Base-by-base conservation (phyloP, 352 stramenopile species). In the Globisporangium solare region DNA sequence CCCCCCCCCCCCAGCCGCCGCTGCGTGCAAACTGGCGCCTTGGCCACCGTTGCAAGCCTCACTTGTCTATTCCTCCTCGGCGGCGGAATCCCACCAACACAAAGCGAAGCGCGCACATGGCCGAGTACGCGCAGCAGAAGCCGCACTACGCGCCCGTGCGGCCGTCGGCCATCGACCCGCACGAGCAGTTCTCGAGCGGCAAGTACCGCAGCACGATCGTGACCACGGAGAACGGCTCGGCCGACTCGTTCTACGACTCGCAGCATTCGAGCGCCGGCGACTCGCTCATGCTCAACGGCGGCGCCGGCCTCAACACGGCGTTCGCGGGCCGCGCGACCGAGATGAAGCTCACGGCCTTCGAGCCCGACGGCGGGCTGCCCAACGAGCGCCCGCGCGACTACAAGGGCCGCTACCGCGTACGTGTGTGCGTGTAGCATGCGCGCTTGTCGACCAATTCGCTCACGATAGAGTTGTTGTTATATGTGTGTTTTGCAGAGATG, bases 341-440 rank as follows among this genome's bases (percentile, higher is more conserved):
- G 63, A 86, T 86, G 70, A 79, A 77, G 64, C 73, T 89, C 54
- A 56, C 65, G 58, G 76, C 76, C 27, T 56, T 83, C 0, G 76
- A 86, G 46, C 69, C 65, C 0, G 74, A 83, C 7, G 54, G 68
- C 0, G 64, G 63, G 0, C 22, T 60, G 3, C 66, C 63, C 3
- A 74, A 76, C 1, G 79, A 89, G 60, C 72, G 74, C 24, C 70
- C 60, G 10, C 43, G 63, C 17, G 75, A 87, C 66, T 92, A 89
- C 70, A 90, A 89, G 47, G 83, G 83, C 13, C 78, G 80, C 32
- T 74, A 84, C 55, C 70, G 73, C 22, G 71, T 84, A 62, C 17
- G 68, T 70, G 13, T 39, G 13, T 13, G 37, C 37, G 8, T 42
- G 3, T 31, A 31, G 6, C 6, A 6, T 6, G 24, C 24, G 2